Conservation (phyloP, 768 basidiomycete species). For the Pleurotus citrinopileatus region DNA sequence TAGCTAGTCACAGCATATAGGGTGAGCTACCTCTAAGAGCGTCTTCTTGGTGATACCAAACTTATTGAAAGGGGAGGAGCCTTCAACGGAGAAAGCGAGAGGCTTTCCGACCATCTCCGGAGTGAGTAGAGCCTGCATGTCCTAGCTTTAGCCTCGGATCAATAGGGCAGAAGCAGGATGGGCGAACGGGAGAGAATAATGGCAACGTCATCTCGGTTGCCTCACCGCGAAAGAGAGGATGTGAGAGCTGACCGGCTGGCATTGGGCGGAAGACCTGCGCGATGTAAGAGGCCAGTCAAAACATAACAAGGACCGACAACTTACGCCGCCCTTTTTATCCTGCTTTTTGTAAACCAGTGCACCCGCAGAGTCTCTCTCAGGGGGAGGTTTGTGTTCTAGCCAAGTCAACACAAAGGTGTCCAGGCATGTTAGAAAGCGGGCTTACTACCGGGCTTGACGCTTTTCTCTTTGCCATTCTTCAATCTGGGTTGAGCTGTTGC, state of each 20-base stretch:
- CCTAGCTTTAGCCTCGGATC: neutral
- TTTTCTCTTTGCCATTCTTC: neutral
- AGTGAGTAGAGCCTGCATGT: slow-evolving; percentile 22
- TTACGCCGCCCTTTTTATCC: neutral
- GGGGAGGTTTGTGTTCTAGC: neutral
- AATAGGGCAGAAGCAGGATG: slow-evolving; percentile 8
- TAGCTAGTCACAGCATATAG: neutral
- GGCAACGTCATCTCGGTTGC: slow-evolving; percentile 34
- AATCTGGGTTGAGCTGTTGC: neutral
- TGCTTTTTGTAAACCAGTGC: neutral
- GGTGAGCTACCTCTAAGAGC: slow-evolving; percentile 59
- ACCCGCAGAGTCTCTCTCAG: neutral
- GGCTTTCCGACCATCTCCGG: slow-evolving; percentile 40
- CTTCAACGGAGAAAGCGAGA: slow-evolving; percentile 39
- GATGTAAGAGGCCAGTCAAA: neutral
- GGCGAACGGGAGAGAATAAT: slow-evolving; percentile 39
- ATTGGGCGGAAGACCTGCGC: slow-evolving; percentile 42
- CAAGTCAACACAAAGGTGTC: neutral
- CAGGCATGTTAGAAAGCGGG: neutral
- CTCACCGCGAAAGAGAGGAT: slow-evolving; percentile 39
- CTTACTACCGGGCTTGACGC: neutral
- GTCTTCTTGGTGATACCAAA: slow-evolving; percentile 74
- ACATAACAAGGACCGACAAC: neutral
- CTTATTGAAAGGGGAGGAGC: slow-evolving; percentile 50
- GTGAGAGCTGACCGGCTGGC: slow-evolving; percentile 32